phyloP scores from a whole-genome alignment of 1,284 basidiomycete species.

The Ustilago esculenta region DNA sequence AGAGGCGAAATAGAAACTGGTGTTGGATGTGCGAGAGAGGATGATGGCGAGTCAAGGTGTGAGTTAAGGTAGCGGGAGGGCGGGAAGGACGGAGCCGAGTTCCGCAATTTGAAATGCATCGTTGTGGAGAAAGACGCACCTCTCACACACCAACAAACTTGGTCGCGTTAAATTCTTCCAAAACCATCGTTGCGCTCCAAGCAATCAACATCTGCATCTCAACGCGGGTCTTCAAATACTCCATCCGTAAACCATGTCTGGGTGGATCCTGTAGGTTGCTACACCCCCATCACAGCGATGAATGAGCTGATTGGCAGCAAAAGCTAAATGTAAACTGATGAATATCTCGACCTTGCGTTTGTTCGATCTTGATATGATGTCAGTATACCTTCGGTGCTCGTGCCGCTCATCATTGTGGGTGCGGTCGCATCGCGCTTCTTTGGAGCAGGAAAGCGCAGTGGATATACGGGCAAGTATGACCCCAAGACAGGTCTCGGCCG shows the following conservation, averaged over 20 bases:
- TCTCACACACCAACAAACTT: background rate
- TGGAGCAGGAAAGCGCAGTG: slow-evolving; percentile 14
- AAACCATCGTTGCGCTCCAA: too few species aligned
- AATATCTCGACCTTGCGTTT: too few species aligned
- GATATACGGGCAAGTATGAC: slow-evolving; percentile 53
- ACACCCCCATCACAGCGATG: background rate
- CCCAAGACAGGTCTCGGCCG: slow-evolving; percentile 61
- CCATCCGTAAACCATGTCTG: slow-evolving; percentile 37
- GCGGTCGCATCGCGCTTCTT: slow-evolving; percentile 42
- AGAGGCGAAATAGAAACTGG: too few species aligned
- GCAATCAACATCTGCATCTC: too few species aligned
- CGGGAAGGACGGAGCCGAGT: slow-evolving; percentile 16
- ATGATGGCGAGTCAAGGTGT: background rate
- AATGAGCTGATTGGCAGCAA: too few species aligned
- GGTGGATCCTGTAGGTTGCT: slow-evolving; percentile 49
- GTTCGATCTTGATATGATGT: background rate
- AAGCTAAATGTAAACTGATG: too few species aligned
- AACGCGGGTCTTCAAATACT: too few species aligned
- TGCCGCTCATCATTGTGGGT: slow-evolving; percentile 48
- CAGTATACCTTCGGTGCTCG: slow-evolving; percentile 48
- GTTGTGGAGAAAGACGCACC: background rate
- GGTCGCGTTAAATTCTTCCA: background rate
- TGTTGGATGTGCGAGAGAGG: too few species aligned
- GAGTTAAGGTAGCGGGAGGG: background rate
- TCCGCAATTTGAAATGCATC: slow-evolving; percentile 11